Percentiles rank a stretch among this genome's conserved stretches.
Evolutionary conservation across 495 filamentous ascomycete species (phyloP).

Genomic region (Sphaerosporella brunnea): DNA sequence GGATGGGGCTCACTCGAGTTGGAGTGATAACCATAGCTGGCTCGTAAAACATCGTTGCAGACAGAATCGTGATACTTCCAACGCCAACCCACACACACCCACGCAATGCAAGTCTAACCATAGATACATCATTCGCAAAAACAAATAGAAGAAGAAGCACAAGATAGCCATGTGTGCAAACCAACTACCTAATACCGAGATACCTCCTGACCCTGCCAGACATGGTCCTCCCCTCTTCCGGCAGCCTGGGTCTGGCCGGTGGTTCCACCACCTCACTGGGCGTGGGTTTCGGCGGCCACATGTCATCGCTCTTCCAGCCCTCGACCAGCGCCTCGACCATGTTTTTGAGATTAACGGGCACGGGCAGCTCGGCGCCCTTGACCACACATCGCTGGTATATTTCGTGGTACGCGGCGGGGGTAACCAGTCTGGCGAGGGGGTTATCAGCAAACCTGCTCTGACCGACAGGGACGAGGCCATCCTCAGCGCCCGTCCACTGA

Average conservation of each 20-base stretch:
- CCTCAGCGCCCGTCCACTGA: constrained; percentile 67
- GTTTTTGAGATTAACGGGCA: constrained; percentile 73
- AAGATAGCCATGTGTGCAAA: too few relatives aligned
- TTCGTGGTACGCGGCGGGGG: constrained; percentile 49
- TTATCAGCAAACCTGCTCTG: constrained; percentile 30
- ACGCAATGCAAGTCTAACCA: too few relatives aligned
- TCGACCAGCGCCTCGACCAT: constrained; percentile 65
- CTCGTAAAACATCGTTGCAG: too few relatives aligned
- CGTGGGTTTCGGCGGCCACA: constrained; percentile 64
- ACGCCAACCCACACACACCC: too few relatives aligned
- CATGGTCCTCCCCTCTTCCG: background rate
- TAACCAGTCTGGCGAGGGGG: constrained; percentile 56
- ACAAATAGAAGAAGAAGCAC: too few relatives aligned
- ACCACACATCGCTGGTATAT: constrained; percentile 80
- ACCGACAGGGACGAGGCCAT: constrained; percentile 18
- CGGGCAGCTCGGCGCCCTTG: constrained; percentile 54
- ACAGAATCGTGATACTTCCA: too few relatives aligned
- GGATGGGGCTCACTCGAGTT: too few relatives aligned
- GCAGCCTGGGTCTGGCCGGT: background rate
- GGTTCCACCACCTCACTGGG: background rate
- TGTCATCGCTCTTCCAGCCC: constrained; percentile 85
- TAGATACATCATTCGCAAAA: too few relatives aligned
- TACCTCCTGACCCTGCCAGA: constrained; percentile 8
- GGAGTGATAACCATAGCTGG: too few relatives aligned
- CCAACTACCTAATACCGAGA: background rate